phyloP scores from a whole-genome alignment of 179 eudicot genomes.

The Sideroxylon spinosum region DNA sequence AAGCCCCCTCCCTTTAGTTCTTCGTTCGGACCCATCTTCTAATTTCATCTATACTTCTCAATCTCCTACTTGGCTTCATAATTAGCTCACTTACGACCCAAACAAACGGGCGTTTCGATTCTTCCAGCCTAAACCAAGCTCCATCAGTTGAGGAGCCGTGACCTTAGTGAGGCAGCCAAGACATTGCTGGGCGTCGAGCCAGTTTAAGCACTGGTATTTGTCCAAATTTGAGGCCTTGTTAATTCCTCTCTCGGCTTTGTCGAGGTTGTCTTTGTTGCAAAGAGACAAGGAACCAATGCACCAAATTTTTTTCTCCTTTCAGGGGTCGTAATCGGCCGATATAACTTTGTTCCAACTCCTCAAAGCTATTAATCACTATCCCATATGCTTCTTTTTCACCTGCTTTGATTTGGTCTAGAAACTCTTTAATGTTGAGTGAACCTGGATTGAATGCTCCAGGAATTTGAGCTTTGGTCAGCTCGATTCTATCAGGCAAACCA shows the following conservation, averaged over 20 bases:
- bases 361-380: conserved; percentile 24
- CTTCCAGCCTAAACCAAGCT: conserved; percentile 40
- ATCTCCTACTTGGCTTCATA: conserved; percentile 13
- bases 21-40: conserved; percentile 25
- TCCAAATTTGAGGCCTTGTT: conserved; percentile 18
- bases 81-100: conserved; percentile 28
- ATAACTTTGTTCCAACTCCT: conserved; percentile 31
- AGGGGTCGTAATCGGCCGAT: conserved; percentile 21
- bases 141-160: conserved; percentile 28
- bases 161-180: conserved; percentile 34
- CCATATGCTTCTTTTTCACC: conserved; percentile 24
- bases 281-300: conserved; percentile 44
- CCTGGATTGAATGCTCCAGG: conserved; percentile 14
- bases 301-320: conserved; percentile 28
- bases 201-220: conserved; percentile 23
- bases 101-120: conserved; percentile 33
- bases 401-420: conserved; percentile 2
- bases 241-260: conserved; percentile 31
- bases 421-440: not conserved
- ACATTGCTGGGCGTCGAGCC: conserved; percentile 37
- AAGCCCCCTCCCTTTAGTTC: conserved; percentile 16
- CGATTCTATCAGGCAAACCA: conserved; percentile 20
- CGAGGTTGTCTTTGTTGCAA: conserved; percentile 23
- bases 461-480: conserved; percentile 10
- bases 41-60: conserved; percentile 16